Percentiles rank a stretch among this genome's conserved stretches.
Conservation (phyloP, 768 basidiomycete species). For the Trametes cingulata region DNA sequence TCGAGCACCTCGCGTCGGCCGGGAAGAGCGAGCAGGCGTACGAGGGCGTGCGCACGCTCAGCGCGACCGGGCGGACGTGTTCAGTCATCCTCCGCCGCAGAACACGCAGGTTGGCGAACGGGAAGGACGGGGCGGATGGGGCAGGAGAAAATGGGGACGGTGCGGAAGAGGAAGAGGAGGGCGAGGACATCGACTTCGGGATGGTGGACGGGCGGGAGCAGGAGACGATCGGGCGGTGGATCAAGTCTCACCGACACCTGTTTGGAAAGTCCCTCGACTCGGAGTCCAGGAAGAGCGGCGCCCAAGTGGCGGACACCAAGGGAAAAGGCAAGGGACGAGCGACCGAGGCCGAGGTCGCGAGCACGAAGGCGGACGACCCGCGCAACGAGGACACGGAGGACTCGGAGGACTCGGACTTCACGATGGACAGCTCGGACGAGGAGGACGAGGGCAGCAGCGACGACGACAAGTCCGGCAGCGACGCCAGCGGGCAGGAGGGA, state of each 20-base stretch:
- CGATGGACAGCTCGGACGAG: constrained; percentile 20
- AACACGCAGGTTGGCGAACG: constrained; percentile 29
- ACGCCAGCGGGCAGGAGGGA: constrained; percentile 20
- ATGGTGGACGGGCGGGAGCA: constrained; percentile 74
- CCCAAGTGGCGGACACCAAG: constrained; percentile 5
- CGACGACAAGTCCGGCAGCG: constrained; percentile 40
- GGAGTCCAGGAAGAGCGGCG: not conserved
- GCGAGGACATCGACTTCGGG: constrained; percentile 64
- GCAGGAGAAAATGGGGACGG: constrained; percentile 14
- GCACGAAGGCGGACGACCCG: constrained; percentile 10
- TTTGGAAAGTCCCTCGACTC: constrained; percentile 44
- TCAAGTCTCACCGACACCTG: constrained; percentile 51
- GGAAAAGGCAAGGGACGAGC: constrained; percentile 14
- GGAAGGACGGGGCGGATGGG: not conserved
- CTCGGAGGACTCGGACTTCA: constrained; percentile 36
- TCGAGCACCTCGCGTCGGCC: constrained; percentile 49
- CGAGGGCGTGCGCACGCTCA: constrained; percentile 46
- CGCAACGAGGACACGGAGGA: constrained; percentile 32
- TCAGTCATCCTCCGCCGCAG: constrained; percentile 49
- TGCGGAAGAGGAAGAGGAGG: constrained; percentile 43
- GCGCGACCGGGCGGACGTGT: constrained; percentile 68
- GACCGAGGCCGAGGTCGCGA: not conserved
- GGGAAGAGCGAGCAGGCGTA: constrained; percentile 45
- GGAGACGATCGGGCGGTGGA: constrained; percentile 66
- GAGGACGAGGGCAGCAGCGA: constrained; percentile 5